Conservation (phyloP, 371 early-diverging fungal species). For the Actinomucor elegans region DNA sequence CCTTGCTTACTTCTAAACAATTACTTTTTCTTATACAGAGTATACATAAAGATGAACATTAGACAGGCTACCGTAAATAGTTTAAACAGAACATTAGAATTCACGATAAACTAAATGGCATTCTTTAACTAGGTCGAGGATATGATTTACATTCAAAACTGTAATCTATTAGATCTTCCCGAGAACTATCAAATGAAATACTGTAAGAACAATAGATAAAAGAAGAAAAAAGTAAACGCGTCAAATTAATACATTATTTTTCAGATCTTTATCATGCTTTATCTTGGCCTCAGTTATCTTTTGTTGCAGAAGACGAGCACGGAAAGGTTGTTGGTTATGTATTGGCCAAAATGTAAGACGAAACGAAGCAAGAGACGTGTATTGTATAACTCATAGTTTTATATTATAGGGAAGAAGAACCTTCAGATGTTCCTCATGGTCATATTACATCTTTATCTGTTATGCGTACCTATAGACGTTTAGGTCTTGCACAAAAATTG, state of each 20-base stretch:
- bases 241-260: background rate
- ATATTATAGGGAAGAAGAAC: slow-evolving; percentile 82
- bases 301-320: slow-evolving; percentile 90
- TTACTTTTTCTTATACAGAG: background rate
- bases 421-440: slow-evolving; percentile 77
- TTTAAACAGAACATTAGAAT: too few species aligned
- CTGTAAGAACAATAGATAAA: too few species aligned
- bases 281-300: slow-evolving; percentile 96
- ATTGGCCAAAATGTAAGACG: slow-evolving; percentile 91
- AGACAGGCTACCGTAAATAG: slow-evolving; percentile 66
- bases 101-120: too few species aligned
- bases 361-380: background rate
- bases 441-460: slow-evolving; percentile 97
- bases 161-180: slow-evolving; percentile 94
- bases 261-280: slow-evolving; percentile 90
- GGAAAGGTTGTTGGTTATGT: slow-evolving; percentile 96
- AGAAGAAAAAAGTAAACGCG: background rate
- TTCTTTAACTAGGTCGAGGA: slow-evolving; percentile 62
- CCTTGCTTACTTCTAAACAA: background rate
- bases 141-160: slow-evolving; percentile 88
- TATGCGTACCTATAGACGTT: slow-evolving; percentile 91
- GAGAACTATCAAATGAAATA: slow-evolving; percentile 99
- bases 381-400: background rate
- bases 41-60: slow-evolving; percentile 52
- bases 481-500: slow-evolving; percentile 94